Conservation (phyloP, 1,284 basidiomycete genomes). For the Thecaphora frezii region DNA sequence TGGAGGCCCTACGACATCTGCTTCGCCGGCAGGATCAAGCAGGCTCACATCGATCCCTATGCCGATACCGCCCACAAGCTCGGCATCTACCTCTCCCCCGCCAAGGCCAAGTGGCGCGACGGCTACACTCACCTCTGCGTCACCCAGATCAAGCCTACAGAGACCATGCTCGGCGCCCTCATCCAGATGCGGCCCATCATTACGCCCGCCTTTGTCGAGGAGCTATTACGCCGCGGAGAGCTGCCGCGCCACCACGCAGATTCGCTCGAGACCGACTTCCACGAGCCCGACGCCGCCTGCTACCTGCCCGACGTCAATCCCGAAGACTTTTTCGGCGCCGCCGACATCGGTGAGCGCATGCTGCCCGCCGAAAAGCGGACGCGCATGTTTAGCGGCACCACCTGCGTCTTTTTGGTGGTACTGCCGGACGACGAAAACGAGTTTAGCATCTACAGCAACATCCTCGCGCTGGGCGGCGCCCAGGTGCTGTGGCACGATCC, state of each 20-base stretch:
- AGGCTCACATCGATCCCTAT: constrained; percentile 13
- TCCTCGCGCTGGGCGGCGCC: constrained; percentile 22
- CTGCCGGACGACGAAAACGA: constrained; percentile 23
- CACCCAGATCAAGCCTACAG: constrained; percentile 28
- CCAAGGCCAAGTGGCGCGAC: constrained; percentile 26
- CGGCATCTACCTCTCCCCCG: constrained; percentile 26
- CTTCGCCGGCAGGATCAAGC: constrained; percentile 29
- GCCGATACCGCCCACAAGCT: constrained; percentile 10
- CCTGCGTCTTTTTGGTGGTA: constrained; percentile 26
- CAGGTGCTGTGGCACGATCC: constrained; percentile 24
- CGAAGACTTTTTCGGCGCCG: constrained; percentile 21
- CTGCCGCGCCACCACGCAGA: constrained; percentile 13
- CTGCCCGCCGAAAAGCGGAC: constrained; percentile 18
- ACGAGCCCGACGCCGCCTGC: constrained; percentile 14
- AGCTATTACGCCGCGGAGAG: constrained; percentile 28
- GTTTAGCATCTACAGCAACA: constrained; percentile 21
- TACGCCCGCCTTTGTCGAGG: constrained; percentile 24
- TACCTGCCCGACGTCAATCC: constrained; percentile 24
- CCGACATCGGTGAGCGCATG: constrained; percentile 13
- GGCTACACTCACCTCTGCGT: constrained; percentile 40
- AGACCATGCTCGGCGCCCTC: constrained; percentile 26
- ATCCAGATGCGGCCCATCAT: constrained; percentile 26
- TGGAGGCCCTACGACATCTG: constrained; percentile 31
- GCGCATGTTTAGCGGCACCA: constrained; percentile 39
- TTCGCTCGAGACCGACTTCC: constrained; percentile 29